Evolutionary conservation across 768 basidiomycete species (phyloP).

Genomic region (Boletus vermiculosoides): DNA sequence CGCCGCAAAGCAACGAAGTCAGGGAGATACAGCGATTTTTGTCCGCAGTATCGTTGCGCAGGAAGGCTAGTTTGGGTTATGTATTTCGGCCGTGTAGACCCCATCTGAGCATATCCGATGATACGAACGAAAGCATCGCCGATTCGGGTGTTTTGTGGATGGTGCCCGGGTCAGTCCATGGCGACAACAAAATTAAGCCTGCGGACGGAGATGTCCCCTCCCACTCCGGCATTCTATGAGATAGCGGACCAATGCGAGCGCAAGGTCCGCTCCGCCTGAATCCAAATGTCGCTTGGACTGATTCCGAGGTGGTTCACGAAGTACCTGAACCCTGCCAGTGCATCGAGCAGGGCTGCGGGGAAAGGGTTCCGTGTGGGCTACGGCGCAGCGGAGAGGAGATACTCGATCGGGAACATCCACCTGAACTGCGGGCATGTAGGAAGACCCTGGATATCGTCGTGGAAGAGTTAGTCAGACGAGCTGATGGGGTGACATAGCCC

Average conservation of each 20-base stretch:
- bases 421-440: conserved; percentile 40
- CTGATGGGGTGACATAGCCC: conserved; percentile 19
- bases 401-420: conserved; percentile 59
- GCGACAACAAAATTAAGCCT: conserved; percentile 20
- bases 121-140: conserved; percentile 6
- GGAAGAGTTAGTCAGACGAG: conserved; percentile 35
- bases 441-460: conserved; percentile 42
- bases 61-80: conserved; percentile 40
- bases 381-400: conserved; percentile 53
- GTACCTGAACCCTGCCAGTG: conserved; percentile 61
- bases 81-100: conserved; percentile 19
- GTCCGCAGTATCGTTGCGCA: conserved; percentile 43
- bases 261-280: conserved; percentile 71
- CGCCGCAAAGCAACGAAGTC: conserved; percentile 41
- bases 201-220: conserved; percentile 9
- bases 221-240: conserved; percentile 45
- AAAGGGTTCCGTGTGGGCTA: conserved; percentile 51
- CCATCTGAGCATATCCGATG: conserved; percentile 29
- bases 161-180: conserved; percentile 15
- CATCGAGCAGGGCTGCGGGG: conserved; percentile 69
- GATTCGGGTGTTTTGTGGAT: conserved; percentile 12
- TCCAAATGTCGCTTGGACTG: conserved; percentile 60
- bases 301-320: conserved; percentile 57
- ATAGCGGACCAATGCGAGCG: conserved; percentile 55
- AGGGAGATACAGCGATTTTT: conserved; percentile 56